These are phyloP conservation scores for Rosa rugosa DNA, from an alignment of 306 rosid genomes.

Conservation along the genomic window DNA sequence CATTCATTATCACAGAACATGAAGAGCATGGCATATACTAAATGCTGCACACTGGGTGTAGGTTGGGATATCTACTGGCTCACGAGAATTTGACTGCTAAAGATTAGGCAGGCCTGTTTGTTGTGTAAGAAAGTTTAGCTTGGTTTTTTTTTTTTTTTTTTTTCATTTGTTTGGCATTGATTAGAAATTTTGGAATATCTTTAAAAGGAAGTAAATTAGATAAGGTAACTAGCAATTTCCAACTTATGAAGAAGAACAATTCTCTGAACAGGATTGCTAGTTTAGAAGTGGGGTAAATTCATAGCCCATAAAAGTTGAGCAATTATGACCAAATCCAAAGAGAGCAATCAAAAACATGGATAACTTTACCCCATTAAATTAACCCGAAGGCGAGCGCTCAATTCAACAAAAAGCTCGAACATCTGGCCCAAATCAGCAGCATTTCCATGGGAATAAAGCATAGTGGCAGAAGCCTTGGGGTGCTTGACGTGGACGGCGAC, in stretches of 20 bases:
- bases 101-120: neutral
- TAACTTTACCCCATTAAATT: constrained; percentile 68
- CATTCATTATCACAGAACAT: no score
- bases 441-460: constrained; percentile 93
- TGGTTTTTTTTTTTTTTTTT: neutral
- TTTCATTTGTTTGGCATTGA: neutral
- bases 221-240: neutral
- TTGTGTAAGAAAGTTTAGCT: neutral
- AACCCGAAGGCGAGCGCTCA: constrained; percentile 77
- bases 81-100: neutral
- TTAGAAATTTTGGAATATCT: neutral
- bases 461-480: constrained; percentile 63
- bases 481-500: constrained; percentile 81
- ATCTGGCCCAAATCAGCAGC: constrained; percentile 41
- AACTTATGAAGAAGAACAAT: neutral
- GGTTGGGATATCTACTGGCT: neutral
- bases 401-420: constrained; percentile 85
- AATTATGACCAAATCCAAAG: constrained; percentile 2
- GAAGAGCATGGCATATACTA: neutral
- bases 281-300: neutral
- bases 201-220: no score
- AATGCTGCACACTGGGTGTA: neutral
- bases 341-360: neutral
- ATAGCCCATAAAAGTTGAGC: neutral
- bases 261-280: neutral